Base-by-base conservation (phyloP, 495 filamentous ascomycete genomes). In the Venustampulla echinocandica region DNA sequence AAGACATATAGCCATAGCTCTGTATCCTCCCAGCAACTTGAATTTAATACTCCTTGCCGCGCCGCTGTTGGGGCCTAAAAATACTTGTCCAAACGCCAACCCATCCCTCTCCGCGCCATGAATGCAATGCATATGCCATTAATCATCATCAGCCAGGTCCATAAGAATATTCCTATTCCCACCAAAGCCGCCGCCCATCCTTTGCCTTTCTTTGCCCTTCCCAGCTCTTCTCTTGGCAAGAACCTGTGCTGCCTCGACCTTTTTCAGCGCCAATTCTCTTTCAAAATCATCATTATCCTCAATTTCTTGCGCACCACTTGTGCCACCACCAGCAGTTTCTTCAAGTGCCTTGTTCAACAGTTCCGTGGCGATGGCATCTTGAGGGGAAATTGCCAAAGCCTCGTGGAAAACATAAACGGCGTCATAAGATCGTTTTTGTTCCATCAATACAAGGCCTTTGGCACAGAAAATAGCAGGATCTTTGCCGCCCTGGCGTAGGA, bases 341-440 rank as follows among this genome's bases (percentile, higher is more conserved):
- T 85, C 79, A 1, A 89, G 65, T 9, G 84, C 84, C 42, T 85
- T 83, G 36, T 79, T 81, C 13, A 90, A 63, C 27, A 90, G 62
- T 46, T 85, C 85, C 10, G 81, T 85, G 3, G 84, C 84, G 36
- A 87, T 79, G 9, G 84, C 77, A 32, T 86, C 84, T 68, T 68
- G 84, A 47, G 68, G 80, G 56, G 70, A 77, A 61, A 69, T 82
- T 49, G 65, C 83, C 50, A 93, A 71, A 0, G 87, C 87, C 65
- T 90, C 80, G 53, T 86, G 82, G 18, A 84, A 65, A 2, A 71
- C 70, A 23, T 77, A 70, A 11, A 87, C 77, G 0, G 85, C 85
- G 7, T 85, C 77, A 49, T 77, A 76, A 6, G 79, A 75, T 25
- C 72, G 70, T 2, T 69, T 75, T 50, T 82, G 65, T 54, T 90